phyloP scores from a whole-genome alignment of 306 rosid genomes.

The Vicia faba region DNA sequence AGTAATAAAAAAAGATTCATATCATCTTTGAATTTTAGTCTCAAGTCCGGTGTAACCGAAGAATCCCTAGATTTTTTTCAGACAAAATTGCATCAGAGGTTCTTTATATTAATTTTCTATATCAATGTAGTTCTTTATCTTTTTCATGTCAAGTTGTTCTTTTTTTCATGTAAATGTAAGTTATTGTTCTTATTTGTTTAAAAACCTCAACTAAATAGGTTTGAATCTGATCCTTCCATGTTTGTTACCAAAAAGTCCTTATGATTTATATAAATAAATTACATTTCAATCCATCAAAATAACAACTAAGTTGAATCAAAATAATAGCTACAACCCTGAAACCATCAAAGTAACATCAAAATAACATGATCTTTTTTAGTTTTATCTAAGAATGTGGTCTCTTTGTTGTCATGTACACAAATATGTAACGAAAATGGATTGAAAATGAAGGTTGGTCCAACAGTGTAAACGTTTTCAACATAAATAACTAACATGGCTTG shows the following conservation, averaged over 20 bases:
- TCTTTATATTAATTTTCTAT: neutral
- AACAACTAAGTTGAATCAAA: neutral
- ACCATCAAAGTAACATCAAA: neutral
- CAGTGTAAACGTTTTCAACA: neutral
- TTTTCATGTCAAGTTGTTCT: neutral
- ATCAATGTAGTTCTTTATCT: neutral
- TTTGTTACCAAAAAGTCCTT: neutral
- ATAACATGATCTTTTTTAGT: neutral
- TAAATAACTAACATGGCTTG: neutral
- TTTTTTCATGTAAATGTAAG: neutral
- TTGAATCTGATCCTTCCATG: neutral
- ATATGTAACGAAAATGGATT: neutral
- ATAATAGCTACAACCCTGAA: neutral
- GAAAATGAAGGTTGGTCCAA: neutral
- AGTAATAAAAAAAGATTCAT: slow-evolving; percentile 18
- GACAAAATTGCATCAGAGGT: neutral
- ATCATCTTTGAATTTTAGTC: slow-evolving; percentile 26
- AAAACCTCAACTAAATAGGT: neutral
- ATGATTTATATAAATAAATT: neutral
- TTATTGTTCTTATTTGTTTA: neutral
- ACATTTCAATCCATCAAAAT: neutral
- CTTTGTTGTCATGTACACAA: slow-evolving; percentile 1
- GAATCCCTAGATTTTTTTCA: slow-evolving; percentile 25
- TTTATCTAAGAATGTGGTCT: neutral
- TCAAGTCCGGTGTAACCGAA: slow-evolving; percentile 16